Conservation (phyloP, 805 yeast species). For the Schizosaccharomyces japonicus region DNA sequence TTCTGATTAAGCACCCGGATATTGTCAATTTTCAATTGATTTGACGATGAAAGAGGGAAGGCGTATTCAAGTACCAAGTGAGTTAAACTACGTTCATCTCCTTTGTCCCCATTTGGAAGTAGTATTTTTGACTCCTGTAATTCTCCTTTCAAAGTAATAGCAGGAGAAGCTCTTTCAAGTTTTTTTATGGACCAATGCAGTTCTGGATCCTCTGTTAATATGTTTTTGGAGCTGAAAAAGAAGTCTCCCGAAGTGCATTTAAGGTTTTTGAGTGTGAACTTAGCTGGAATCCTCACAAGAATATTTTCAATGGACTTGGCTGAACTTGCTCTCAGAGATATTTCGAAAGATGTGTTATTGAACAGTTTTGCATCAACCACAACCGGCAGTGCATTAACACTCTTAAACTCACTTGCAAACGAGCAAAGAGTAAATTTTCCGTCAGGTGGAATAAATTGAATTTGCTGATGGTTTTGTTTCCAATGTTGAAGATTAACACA, state of each 20-base stretch:
- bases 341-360: neutral
- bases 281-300: neutral
- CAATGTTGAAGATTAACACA: slow-evolving; percentile 37
- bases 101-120: too few species aligned
- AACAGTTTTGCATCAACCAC: neutral
- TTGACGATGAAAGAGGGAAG: neutral
- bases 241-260: neutral
- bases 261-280: neutral
- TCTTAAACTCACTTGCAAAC: slow-evolving; percentile 19
- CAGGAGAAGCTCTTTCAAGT: neutral
- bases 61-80: neutral
- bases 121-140: neutral
- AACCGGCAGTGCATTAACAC: neutral
- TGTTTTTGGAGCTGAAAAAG: neutral
- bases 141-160: neutral
- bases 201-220: neutral
- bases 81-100: too few species aligned
- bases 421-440: slow-evolving; percentile 41
- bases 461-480: slow-evolving; percentile 22
- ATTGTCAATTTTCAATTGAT: slow-evolving; percentile 43
- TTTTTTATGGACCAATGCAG: slow-evolving; percentile 3
- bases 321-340: neutral
- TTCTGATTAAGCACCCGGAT: slow-evolving; percentile 32
- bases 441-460: slow-evolving; percentile 73
- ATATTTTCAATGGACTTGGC: neutral